Base-by-base conservation (phyloP, 1,139 yeast genomes). In the Pichia sorboxylosa region DNA sequence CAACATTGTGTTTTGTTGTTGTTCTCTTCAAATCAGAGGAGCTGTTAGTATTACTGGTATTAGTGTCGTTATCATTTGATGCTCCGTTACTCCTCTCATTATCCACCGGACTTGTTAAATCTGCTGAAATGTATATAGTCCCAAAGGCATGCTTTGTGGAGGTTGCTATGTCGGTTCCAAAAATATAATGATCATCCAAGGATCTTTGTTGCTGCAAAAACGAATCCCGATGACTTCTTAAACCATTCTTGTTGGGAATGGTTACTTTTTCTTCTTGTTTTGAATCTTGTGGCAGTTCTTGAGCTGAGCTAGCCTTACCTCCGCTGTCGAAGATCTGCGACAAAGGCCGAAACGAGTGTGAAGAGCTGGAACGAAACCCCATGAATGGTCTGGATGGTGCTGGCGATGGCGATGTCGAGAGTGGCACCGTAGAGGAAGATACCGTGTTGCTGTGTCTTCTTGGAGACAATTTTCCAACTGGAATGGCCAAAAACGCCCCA, bases 81-180 rank as follows among this genome's bases (percentile, higher is more conserved):
- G 13, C 14, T 20, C 20, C 19, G 7, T 13, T n/a, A 13, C 22
- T n/a, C n/a, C n/a, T n/a, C n/a, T n/a, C n/a, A 15, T 20, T 24
- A 20, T 15, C 17, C 15, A 19, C 11, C 10, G 25, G 11, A 13
- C 19, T 14, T 20, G 22, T 20, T 7, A 24, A 22, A 27, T 39
- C 40, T 2, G 38, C 31, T 45, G 79, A 63, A 9, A 81, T 72
- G 16, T 79, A 71, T 34, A 84, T 81, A 32, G 75, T 71, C 10
- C 85, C 87, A 38, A 72, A 69, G 0, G 97, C 94, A 39, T 77
- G 70, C 27, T 66, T 59, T 33, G 87, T 67, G 16, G 94, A 82
- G 21, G 69, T 68, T 17, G 69, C 71, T 20, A 90, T 61, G 1
- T 90, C 72, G 3, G 79, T 87, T n/a, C 96, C 96, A 59, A 90